These are phyloP conservation scores for Xylariaceae sp. DNA, from an alignment of 2,329 filamentous ascomycete genomes.

Conservation along the genomic window DNA sequence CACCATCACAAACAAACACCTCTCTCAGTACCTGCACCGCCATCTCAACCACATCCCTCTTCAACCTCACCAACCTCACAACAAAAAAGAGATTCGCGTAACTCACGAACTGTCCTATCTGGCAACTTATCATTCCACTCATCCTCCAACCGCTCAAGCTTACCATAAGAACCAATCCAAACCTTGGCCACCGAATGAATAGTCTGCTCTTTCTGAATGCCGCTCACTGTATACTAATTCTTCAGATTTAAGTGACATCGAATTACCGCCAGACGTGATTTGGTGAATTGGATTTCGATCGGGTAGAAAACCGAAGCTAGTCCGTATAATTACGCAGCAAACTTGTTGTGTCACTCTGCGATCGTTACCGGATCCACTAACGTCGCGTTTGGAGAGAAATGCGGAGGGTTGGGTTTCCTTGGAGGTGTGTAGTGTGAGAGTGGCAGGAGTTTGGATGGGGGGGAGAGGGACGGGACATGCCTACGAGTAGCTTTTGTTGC, in stretches of 20 bases:
- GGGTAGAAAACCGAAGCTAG: constrained; percentile 54
- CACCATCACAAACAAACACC: constrained; percentile 14
- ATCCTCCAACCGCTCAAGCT: constrained; percentile 35
- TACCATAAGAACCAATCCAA: constrained; percentile 30
- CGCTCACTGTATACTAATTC: constrained; percentile 36
- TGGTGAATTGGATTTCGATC: constrained; percentile 53
- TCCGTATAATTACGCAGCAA: constrained; percentile 52
- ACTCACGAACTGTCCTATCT: constrained; percentile 32
- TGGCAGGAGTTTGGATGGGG: neutral
- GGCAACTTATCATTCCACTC: constrained; percentile 35
- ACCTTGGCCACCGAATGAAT: constrained; percentile 32
- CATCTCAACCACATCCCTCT: neutral
- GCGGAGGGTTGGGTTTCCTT: constrained; percentile 55
- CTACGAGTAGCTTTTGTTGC: constrained; percentile 51
- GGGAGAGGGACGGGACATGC: constrained; percentile 19
- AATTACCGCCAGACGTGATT: constrained; percentile 54
- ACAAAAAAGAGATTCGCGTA: constrained; percentile 17
- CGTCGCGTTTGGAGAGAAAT: constrained; percentile 51
- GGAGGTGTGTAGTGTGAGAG: constrained; percentile 38
- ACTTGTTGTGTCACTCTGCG: constrained; percentile 51
- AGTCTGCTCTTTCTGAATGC: constrained; percentile 29
- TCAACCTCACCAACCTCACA: neutral
- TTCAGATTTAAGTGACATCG: constrained; percentile 50
- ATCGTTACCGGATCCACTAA: constrained; percentile 59
- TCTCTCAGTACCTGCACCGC: constrained; percentile 8